Evolutionary conservation across 106 monocot species (phyloP).

Genomic region (Apostasia shenzhenica): DNA sequence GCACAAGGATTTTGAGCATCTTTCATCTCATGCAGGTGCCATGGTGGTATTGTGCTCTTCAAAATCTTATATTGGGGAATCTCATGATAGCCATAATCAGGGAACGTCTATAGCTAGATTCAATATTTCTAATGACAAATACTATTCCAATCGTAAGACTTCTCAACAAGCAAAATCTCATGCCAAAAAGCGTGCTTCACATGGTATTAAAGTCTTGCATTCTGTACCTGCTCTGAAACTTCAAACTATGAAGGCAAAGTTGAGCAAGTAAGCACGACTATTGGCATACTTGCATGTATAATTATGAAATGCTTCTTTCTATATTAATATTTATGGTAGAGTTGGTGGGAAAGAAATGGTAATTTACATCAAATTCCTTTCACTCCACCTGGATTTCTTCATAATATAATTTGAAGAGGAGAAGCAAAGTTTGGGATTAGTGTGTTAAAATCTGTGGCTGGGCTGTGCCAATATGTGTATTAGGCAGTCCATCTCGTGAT

Average conservation of each 20-base stretch:
- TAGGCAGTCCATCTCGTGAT: too few species aligned
- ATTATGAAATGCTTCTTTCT: neutral
- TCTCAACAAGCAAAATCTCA: conserved; percentile 80
- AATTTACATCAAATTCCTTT: too few species aligned
- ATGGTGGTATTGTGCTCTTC: conserved; percentile 47
- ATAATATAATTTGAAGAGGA: too few species aligned
- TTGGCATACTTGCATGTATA: neutral
- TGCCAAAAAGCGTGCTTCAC: conserved; percentile 72
- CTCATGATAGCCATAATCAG: conserved; percentile 36
- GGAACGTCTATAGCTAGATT: conserved; percentile 45
- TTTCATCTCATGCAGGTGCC: conserved; percentile 67
- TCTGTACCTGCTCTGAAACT: conserved; percentile 85
- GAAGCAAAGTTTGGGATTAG: too few species aligned
- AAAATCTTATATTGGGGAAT: conserved; percentile 26
- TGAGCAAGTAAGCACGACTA: conserved; percentile 65
- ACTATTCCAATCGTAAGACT: conserved; percentile 71
- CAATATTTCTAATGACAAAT: conserved; percentile 96
- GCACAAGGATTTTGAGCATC: conserved; percentile 35
- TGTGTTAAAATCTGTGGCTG: too few species aligned
- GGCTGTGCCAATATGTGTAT: too few species aligned
- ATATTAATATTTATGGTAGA: too few species aligned
- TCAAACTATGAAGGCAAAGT: conserved; percentile 92
- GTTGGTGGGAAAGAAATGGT: too few species aligned
- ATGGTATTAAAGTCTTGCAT: conserved; percentile 75
- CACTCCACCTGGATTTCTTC: too few species aligned